Conservation (phyloP, 2,329 filamentous ascomycete genomes). For the Colletotrichum plurivorum region DNA sequence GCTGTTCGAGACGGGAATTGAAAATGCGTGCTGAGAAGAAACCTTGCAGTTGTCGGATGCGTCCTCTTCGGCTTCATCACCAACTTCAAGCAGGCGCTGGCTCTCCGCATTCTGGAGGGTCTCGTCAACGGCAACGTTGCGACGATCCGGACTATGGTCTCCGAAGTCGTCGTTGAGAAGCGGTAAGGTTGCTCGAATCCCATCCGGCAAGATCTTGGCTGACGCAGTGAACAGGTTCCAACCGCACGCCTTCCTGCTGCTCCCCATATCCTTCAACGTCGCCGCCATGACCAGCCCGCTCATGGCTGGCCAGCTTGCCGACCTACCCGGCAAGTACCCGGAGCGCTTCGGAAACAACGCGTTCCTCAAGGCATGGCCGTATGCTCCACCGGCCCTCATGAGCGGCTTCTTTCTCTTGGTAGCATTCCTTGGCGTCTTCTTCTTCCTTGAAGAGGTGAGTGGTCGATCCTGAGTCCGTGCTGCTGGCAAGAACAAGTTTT, state of each 20-base stretch:
- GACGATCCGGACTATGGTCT: constrained; percentile 24
- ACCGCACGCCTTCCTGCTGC: constrained; percentile 18
- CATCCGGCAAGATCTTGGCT: neutral
- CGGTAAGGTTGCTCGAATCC: neutral
- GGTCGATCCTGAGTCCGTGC: neutral
- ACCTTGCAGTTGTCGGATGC: neutral
- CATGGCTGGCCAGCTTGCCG: constrained; percentile 21
- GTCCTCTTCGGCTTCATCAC: constrained; percentile 27
- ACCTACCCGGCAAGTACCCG: constrained; percentile 27
- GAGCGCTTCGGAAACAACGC: constrained; percentile 17
- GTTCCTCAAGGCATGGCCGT: constrained; percentile 22
- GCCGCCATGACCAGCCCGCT: constrained; percentile 23
- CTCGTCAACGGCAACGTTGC: constrained; percentile 23
- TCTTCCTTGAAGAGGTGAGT: constrained; percentile 26
- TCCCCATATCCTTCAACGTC: constrained; percentile 25
- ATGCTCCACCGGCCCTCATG: constrained; percentile 10
- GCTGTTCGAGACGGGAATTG: neutral
- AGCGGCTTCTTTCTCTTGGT: constrained; percentile 11
- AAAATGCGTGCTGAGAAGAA: fast-evolving
- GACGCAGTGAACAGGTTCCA: neutral
- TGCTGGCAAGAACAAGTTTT: neutral
- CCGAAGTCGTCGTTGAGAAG: constrained; percentile 25
- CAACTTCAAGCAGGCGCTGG: constrained; percentile 27
- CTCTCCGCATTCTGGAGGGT: constrained; percentile 13
- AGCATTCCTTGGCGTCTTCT: constrained; percentile 10